Evolutionary conservation across 768 basidiomycete genomes (phyloP).

Genomic region (Russula sp.): DNA sequence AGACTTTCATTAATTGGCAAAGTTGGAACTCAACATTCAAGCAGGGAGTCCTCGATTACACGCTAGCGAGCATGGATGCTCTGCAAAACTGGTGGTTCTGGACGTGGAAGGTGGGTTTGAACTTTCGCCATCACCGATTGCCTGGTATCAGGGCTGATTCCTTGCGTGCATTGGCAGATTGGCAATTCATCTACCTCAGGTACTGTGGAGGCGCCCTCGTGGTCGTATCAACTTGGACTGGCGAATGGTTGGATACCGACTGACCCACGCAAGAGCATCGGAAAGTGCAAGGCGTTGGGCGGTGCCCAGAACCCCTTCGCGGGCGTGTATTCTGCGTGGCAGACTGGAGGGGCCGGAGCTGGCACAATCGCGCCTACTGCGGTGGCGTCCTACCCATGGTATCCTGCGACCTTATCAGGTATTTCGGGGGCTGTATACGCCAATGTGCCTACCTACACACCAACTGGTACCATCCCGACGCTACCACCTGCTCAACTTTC

Average conservation of each 20-base stretch:
- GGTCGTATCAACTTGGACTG: conserved; percentile 67
- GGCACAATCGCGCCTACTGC: conserved; percentile 39
- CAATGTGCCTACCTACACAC: conserved; percentile 53
- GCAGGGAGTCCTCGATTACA: conserved; percentile 43
- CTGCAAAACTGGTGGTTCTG: conserved; percentile 67
- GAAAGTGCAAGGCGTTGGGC: conserved; percentile 55
- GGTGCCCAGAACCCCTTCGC: conserved; percentile 27
- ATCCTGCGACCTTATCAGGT: conserved; percentile 44
- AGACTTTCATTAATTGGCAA: conserved; percentile 40
- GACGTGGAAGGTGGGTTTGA: conserved; percentile 60
- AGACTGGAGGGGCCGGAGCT: conserved; percentile 59
- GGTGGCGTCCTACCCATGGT: conserved; percentile 44
- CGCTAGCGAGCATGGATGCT: conserved; percentile 57
- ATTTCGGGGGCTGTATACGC: conserved; percentile 31
- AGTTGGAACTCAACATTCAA: conserved; percentile 47
- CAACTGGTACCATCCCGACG: conserved; percentile 49
- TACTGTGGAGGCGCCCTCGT: conserved; percentile 46
- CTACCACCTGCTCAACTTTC: conserved; percentile 51
- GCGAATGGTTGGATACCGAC: conserved; percentile 70
- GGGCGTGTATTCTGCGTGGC: conserved; percentile 53
- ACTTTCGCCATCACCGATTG: background rate
- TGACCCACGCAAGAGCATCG: conserved; percentile 61
- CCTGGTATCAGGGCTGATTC: conserved; percentile 8
- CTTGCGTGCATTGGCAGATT: conserved; percentile 31
- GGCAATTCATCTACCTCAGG: conserved; percentile 48